phyloP scores from a whole-genome alignment of 139 green algal species.

The Closterium sp. region DNA sequence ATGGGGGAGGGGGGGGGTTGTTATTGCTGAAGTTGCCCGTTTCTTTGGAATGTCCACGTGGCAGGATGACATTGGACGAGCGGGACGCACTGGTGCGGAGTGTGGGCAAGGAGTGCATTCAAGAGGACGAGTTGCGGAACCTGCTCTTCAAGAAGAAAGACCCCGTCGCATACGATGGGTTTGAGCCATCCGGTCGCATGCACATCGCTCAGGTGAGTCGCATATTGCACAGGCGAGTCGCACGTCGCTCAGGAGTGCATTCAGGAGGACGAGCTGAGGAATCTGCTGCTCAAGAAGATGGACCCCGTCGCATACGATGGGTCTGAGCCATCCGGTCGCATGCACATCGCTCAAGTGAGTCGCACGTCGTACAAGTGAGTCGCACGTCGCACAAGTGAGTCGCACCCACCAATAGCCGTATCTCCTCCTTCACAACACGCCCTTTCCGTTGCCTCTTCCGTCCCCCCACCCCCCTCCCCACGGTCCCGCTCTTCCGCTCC shows the following conservation, averaged over 20 bases:
- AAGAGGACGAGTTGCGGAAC: constrained; percentile 81
- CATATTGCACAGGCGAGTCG: too few relatives aligned
- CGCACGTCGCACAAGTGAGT: not conserved
- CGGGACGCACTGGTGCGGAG: constrained; percentile 74
- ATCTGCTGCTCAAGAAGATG: too few relatives aligned
- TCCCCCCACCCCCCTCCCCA: not conserved
- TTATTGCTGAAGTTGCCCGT: too few relatives aligned
- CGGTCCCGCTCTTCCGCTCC: not conserved
- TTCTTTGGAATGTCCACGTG: not conserved
- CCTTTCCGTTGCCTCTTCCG: not conserved
- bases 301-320: too few relatives aligned
- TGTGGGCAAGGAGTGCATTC: constrained; percentile 93
- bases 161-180: constrained; percentile 93
- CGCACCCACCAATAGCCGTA: too few relatives aligned
- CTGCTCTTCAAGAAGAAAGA: constrained; percentile 83
- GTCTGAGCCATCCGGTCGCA: too few relatives aligned
- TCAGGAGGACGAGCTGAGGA: too few relatives aligned
- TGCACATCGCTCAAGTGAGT: too few relatives aligned
- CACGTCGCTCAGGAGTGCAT: too few relatives aligned
- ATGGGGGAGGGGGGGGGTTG: too few relatives aligned
- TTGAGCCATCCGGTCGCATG: constrained; percentile 97
- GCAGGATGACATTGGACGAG: constrained; percentile 78
- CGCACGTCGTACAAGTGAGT: too few relatives aligned
- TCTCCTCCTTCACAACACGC: not conserved
- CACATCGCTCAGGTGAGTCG: constrained; percentile 82